Evolutionary conservation across 257 asterid species (phyloP).

Genomic region (Perilla frutescens): DNA sequence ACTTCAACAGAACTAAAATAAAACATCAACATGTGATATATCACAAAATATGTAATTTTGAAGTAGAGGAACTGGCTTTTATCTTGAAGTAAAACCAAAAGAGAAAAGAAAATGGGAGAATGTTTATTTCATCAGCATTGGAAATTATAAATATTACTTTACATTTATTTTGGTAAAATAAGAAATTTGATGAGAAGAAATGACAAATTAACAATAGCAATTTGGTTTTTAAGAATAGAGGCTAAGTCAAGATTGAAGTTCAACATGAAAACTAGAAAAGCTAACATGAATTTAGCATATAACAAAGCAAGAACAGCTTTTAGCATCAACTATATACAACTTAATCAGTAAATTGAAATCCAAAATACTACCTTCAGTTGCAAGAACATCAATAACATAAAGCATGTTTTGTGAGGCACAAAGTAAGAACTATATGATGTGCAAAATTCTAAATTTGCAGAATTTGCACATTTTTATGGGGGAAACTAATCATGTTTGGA

Average conservation of each 20-base stretch:
- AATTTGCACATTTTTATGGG: background rate
- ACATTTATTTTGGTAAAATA: background rate
- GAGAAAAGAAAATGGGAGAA: background rate
- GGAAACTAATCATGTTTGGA: background rate
- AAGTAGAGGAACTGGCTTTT: background rate
- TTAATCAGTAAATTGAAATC: background rate
- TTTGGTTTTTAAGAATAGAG: no score
- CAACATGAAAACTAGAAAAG: constrained; percentile 7
- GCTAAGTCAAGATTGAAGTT: background rate
- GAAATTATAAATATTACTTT: background rate
- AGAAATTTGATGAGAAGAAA: background rate
- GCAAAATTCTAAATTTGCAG: background rate
- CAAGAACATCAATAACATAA: constrained; percentile 6
- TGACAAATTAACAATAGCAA: constrained; percentile 1
- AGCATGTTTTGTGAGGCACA: background rate
- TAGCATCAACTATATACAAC: background rate
- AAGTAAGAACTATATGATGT: background rate
- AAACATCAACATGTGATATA: no score
- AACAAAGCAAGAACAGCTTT: constrained; percentile 14
- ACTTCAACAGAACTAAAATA: background rate
- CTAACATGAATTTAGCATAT: background rate
- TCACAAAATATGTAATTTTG: background rate
- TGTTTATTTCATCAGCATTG: constrained; percentile 5
- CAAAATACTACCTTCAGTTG: constrained; percentile 10
- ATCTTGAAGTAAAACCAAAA: background rate